These are phyloP conservation scores for Chlamydomonas schloesseri DNA, from an alignment of 139 green algal genomes.

Conservation along the genomic window DNA sequence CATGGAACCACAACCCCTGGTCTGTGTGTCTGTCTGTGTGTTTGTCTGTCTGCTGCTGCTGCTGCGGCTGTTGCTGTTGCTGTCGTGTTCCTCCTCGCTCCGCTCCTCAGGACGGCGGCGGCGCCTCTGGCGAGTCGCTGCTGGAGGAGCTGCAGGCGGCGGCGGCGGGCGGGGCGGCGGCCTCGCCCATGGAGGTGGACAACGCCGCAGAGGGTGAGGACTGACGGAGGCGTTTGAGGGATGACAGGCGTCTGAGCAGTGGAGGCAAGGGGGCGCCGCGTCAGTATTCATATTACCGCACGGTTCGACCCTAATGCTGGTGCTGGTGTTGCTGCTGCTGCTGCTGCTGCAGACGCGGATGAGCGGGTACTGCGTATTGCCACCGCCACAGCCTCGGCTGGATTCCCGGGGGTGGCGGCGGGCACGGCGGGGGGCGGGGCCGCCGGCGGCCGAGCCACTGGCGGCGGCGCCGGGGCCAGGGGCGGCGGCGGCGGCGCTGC, in stretches of 20 bases:
- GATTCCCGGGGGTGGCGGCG: slow-evolving; percentile 6
- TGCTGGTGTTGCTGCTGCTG: too few species aligned
- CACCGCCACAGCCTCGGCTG: slow-evolving; percentile 21
- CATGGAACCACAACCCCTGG: too few species aligned
- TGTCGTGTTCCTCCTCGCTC: too few species aligned
- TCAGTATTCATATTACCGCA: too few species aligned
- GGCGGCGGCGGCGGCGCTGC: not conserved
- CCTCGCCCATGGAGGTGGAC: slow-evolving; percentile 23
- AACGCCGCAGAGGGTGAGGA: not conserved
- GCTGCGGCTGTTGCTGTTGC: too few species aligned
- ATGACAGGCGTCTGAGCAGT: too few species aligned
- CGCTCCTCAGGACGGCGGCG: slow-evolving; percentile 73
- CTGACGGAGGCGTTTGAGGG: too few species aligned
- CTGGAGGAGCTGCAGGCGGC: slow-evolving; percentile 39
- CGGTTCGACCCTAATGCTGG: too few species aligned
- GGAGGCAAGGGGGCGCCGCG: too few species aligned
- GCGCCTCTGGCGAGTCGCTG: slow-evolving; percentile 31
- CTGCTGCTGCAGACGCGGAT: slow-evolving; percentile 10
- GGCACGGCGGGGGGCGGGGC: not conserved
- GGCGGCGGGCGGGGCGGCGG: slow-evolving; percentile 2
- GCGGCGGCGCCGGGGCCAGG: not conserved
- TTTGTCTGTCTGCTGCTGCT: too few species aligned
- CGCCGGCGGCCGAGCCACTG: not conserved
- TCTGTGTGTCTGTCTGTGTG: too few species aligned
- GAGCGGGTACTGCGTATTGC: slow-evolving; percentile 56